Conservation (phyloP, 305 asterid species). For the Rubia peregrina region DNA sequence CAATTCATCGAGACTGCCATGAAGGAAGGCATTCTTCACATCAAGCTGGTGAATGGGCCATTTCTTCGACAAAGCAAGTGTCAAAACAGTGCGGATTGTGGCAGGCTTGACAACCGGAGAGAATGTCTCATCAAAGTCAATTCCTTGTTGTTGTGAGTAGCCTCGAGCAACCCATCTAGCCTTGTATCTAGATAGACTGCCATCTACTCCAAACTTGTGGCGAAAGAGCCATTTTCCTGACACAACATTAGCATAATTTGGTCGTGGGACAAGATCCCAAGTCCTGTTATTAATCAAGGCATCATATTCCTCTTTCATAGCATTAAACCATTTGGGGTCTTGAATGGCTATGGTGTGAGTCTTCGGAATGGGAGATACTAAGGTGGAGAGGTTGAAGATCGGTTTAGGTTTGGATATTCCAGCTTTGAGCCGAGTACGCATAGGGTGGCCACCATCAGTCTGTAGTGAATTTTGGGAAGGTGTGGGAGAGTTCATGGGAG, state of each 20-base stretch:
- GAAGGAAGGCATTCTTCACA: background rate
- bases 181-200: background rate
- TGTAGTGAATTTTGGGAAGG: too few species aligned
- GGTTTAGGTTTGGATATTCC: background rate
- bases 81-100: background rate
- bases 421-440: background rate
- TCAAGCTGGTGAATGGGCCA: background rate
- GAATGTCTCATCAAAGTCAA: background rate
- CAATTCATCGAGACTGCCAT: background rate
- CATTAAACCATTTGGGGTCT: background rate
- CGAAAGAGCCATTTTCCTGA: background rate
- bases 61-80: background rate
- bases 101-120: background rate
- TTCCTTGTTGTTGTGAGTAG: background rate
- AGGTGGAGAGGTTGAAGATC: background rate
- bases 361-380: background rate
- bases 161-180: background rate
- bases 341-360: background rate
- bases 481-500: background rate
- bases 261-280: background rate
- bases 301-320: slow-evolving; percentile 5
- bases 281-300: background rate
- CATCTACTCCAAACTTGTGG: background rate
- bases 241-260: background rate
- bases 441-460: background rate